Evolutionary conservation across 306 rosid species (phyloP).

Genomic region (Cucumis melo): DNA sequence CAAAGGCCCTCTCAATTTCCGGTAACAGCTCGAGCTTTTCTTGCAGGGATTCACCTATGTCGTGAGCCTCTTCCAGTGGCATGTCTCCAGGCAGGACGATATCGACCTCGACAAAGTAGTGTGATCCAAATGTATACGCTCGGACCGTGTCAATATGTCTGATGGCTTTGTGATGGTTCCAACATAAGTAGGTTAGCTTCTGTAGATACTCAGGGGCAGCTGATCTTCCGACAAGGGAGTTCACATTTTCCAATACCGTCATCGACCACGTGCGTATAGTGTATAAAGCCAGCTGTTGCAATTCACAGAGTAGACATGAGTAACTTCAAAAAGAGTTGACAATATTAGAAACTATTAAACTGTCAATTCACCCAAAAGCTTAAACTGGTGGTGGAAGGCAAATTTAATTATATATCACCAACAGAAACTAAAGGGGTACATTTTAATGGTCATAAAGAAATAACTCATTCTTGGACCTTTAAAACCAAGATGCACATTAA

Average conservation of each 20-base stretch:
- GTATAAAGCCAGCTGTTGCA: conserved; percentile 76
- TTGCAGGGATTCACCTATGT: conserved; percentile 80
- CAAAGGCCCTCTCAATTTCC: conserved; percentile 89
- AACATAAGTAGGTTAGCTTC: conserved; percentile 87
- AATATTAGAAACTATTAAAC: not conserved
- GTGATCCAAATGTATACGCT: conserved; percentile 92
- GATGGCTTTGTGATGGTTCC: conserved; percentile 89
- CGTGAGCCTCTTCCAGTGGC: conserved; percentile 90
- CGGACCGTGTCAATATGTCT: conserved; percentile 82
- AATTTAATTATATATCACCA: too few species aligned
- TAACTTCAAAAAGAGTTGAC: not conserved
- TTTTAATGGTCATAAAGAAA: not conserved
- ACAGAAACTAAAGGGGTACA: too few species aligned
- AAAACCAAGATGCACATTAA: not conserved
- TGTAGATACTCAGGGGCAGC: conserved; percentile 89
- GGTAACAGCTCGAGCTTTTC: conserved; percentile 85
- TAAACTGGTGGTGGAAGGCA: too few species aligned
- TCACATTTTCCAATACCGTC: conserved; percentile 90
- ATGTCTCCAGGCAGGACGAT: conserved; percentile 72
- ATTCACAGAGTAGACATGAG: not conserved
- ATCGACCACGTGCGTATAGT: conserved; percentile 91
- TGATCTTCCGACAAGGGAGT: conserved; percentile 79
- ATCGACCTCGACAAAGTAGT: conserved; percentile 94
- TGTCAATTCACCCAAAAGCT: too few species aligned
- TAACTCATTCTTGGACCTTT: not conserved